Base-by-base conservation (phyloP, 805 yeast species). In the Kazachstania africana region DNA sequence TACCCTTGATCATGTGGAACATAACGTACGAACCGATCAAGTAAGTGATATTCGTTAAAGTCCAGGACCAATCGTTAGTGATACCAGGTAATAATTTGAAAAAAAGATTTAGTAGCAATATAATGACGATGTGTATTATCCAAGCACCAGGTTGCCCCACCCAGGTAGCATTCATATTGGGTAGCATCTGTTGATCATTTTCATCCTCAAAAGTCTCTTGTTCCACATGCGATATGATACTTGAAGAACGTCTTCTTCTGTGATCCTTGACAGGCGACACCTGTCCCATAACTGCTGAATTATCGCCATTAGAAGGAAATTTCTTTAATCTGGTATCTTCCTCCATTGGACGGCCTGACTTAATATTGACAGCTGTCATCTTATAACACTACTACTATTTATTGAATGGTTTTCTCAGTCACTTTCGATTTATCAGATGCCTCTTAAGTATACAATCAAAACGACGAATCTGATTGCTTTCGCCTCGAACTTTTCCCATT, bases 1-100 rank as follows among this genome's bases (percentile, higher is more conserved):
- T 85, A 24, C 98, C 98, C 49, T 88, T 91, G 27, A 91, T 83
- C 54, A 82, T 78, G 57, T 88, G 98, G 55, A 88, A 91, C 97
- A 88, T 91, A 39, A 88, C 73, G 55, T 85, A 91, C 1, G 93
- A 77, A 4, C 96, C 97, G 42, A 81, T 72, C 33, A 81, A 88
- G 55, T 88, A 88, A 5, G 94, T 77, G 31, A 79, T 70, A 52
- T 88, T 91, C 5, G 97, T 88, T 43, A 91, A 59, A 2, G 97
- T 83, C 98, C 98, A 88, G 36, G 81, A 71, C 68, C 85, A 70
- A 54, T 87, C 93, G 35, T 72, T 76, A 38, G 78, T 74, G 32
- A 82, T 70, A n/a, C 79, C 75, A 1, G 94, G 88, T 26, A 88
- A 62, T 39, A 84, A 65, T 53, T 83, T 84, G 57, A 71, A 87